Conservation (phyloP, 2,329 filamentous ascomycete genomes). For the Diaporthe ampelina region DNA sequence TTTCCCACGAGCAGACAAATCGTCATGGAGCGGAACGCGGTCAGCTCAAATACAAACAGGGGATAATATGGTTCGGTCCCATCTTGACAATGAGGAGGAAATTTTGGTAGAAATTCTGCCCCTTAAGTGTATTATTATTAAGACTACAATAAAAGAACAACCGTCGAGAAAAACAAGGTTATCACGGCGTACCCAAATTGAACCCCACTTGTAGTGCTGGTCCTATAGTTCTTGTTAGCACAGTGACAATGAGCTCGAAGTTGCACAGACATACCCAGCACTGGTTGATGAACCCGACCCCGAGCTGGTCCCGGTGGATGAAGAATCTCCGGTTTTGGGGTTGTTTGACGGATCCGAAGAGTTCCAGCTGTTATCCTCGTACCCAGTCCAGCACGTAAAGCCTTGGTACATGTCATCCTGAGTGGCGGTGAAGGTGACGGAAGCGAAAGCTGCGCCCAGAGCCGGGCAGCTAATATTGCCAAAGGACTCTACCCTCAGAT, state of each 20-base stretch:
- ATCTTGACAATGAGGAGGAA: neutral
- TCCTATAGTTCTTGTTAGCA: constrained; percentile 12
- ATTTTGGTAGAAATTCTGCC: neutral
- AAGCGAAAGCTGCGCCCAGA: constrained; percentile 5
- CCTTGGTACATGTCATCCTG: constrained; percentile 11
- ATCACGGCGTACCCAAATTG: neutral
- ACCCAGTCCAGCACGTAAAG: constrained; percentile 24
- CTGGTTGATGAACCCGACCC: neutral
- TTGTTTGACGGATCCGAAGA: constrained; percentile 26
- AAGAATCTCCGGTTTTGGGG: constrained; percentile 3
- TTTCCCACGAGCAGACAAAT: too few relatives aligned
- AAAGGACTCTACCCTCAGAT: neutral
- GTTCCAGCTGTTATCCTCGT: constrained; percentile 13
- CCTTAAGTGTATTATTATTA: neutral
- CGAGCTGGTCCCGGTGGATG: neutral
- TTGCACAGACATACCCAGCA: neutral
- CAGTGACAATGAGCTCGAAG: neutral
- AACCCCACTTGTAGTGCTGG: neutral
- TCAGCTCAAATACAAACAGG: too few relatives aligned
- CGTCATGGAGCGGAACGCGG: too few relatives aligned
- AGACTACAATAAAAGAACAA: neutral
- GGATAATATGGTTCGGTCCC: too few relatives aligned
- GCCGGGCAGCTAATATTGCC: constrained; percentile 20
- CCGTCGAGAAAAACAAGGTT: neutral
- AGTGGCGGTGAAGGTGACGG: constrained; percentile 5